A percentile compares a stretch with the other conserved stretches of the same genome.
These are phyloP conservation scores for Camillea tinctor DNA, from an alignment of 2,329 filamentous ascomycete species.

Conservation along the genomic window DNA sequence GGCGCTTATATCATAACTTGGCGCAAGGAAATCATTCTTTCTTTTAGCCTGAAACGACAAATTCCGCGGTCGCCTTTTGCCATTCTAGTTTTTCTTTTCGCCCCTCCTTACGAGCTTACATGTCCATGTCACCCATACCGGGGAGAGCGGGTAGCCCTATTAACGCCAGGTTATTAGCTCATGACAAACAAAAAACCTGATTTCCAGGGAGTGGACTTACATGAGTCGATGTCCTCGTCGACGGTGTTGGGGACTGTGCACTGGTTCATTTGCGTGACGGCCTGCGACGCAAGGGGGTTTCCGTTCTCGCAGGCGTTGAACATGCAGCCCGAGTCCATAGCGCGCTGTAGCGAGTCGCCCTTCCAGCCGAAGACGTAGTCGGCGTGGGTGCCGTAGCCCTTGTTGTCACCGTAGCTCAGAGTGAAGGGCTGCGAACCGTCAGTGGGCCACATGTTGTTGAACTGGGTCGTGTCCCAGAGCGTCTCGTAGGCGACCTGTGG, in stretches of 20 bases:
- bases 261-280: constrained; percentile 27
- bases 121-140: constrained; percentile 13
- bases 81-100: neutral
- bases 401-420: constrained; percentile 31
- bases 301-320: constrained; percentile 33
- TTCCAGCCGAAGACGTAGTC: constrained; percentile 42
- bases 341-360: constrained; percentile 31
- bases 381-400: constrained; percentile 38
- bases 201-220: constrained; percentile 12
- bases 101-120: constrained; percentile 7
- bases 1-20: neutral
- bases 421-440: constrained; percentile 35
- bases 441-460: constrained; percentile 37
- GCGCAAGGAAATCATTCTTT: neutral
- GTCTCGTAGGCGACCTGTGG: constrained; percentile 45
- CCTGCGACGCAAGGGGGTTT: constrained; percentile 27
- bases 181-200: neutral
- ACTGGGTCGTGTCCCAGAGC: constrained; percentile 42
- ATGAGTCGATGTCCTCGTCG: constrained; percentile 28
- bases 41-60: too few relatives aligned
- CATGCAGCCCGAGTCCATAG: constrained; percentile 33
- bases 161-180: constrained; percentile 4
- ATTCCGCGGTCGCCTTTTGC: neutral
- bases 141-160: constrained; percentile 24
- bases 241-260: constrained; percentile 25